Percentiles rank a stretch among this genome's conserved stretches.
Conservation (phyloP, 2,329 filamentous ascomycete species). For the Beauveria australis region DNA sequence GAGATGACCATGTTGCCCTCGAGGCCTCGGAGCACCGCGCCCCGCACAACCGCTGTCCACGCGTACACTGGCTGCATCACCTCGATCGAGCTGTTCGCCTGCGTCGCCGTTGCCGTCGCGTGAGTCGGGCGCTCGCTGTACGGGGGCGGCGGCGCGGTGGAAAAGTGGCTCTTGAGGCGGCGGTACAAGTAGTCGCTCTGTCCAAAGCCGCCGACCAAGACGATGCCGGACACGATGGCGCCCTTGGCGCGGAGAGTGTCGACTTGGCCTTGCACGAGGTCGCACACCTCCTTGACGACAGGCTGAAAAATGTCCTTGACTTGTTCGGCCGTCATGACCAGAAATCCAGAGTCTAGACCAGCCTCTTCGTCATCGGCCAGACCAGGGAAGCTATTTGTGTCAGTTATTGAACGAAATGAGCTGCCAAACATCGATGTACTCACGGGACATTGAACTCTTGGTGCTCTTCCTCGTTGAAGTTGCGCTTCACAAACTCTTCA, state of each 20-base stretch:
- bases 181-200: slow-evolving; percentile 71
- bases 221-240: slow-evolving; percentile 62
- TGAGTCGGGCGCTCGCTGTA: slow-evolving; percentile 67
- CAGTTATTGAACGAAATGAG: not conserved
- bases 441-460: slow-evolving; percentile 69
- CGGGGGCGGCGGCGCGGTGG: slow-evolving; percentile 46
- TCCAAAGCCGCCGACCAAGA: slow-evolving; percentile 74
- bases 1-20: slow-evolving; percentile 75
- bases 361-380: slow-evolving; percentile 68
- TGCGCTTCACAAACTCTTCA: slow-evolving; percentile 77
- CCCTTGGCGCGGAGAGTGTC: slow-evolving; percentile 53
- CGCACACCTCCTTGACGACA: slow-evolving; percentile 62
- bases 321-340: slow-evolving; percentile 61
- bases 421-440: slow-evolving; percentile 16
- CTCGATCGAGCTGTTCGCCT: slow-evolving; percentile 54
- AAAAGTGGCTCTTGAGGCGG: slow-evolving; percentile 61
- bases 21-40: slow-evolving; percentile 65
- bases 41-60: slow-evolving; percentile 73
- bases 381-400: slow-evolving; percentile 54
- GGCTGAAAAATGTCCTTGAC: slow-evolving; percentile 70
- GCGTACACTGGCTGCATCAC: slow-evolving; percentile 77
- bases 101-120: slow-evolving; percentile 37
- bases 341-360: slow-evolving; percentile 66
- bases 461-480: slow-evolving; percentile 72
- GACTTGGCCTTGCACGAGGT: slow-evolving; percentile 60